Base-by-base conservation (phyloP, 352 stramenopile genomes). In the Phytophthora hybrid region DNA sequence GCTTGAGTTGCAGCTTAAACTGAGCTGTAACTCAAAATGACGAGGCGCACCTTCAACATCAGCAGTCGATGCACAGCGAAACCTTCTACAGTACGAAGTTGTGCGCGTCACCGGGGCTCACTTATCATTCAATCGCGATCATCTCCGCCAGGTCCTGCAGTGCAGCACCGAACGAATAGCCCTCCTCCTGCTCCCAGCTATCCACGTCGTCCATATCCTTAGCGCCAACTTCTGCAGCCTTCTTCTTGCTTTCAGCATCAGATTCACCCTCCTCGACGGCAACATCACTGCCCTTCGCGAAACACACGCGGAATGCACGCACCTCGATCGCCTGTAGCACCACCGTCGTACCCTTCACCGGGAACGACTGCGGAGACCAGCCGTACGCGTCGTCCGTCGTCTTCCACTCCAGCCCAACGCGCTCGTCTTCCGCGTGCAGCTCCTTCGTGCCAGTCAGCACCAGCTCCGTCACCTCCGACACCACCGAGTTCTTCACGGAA, bases 271-370 rank as follows among this genome's bases (percentile, higher is more conserved):
- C 54, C 5, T 55, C 29, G 18, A 53, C n/a, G 6, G 9, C 31
- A 44, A 29, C 32, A 47, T 9, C 2, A 29, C 32, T 47, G 63
- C 32, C 47, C 41, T 81, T 80, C 5, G 54, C 52, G 59, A 94
- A 93, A 63, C 79, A 88, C 52, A 96, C 64, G 55, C 89, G 84
- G 80, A 98, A 99, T 0, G 94, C 97, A 63, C 93, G 89, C 56
- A 99, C 97, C 62, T 99, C 95, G 78, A 99, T 97, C 19, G 96
- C 80, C 53, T 94, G 79, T 7, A 99, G 71, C 55, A 83, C 81
- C 54, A 97, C 80, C 49, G 73, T 80, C 47, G 80, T 90, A 6
- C 84, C 82, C 49, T 82, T 74, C 6, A 93, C 74, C 47, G 84
- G 74, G 46, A 90, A 66, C 29, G 85, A 82, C 19, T 37, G 67